Base-by-base conservation (phyloP, 202 grass and related monocot genomes). In the Schoenoplectus triqueter region DNA sequence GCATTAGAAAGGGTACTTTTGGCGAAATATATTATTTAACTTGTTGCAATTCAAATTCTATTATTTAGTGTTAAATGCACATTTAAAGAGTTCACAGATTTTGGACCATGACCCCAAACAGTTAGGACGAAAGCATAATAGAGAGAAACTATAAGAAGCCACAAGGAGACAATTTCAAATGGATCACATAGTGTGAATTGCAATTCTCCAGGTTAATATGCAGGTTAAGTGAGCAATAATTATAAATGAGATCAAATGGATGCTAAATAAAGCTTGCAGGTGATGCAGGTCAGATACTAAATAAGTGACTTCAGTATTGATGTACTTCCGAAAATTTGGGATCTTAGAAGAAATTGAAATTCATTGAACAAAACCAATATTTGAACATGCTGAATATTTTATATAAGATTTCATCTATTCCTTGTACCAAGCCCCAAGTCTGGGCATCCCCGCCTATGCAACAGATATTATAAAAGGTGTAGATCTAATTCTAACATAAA, bases 181-280 rank as follows among this genome's bases (percentile, higher is more conserved):
- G n/a, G 6, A 60, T 78, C 21, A 44, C 11, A 60, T 60, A 60
- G 74, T 41, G 14, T 44, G 22, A 8, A 60, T 78, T 59, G 6
- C 56, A 78, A 59, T 60, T 59, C 55, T 56, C 39, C 5, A 6
- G 21, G 21, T 14, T 72, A 57, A 57, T 39, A 60, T 42, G 31
- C 11, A n/a, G 9, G 1, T 60, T n/a, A 59, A 59, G 13, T 8
- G 2, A 56, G 51, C 54, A 59, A 41, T 42, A 57, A 5, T 31
- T 76, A n/a, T 78, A 78, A 21, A 7, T 39, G 73, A 77, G 50
- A 41, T 6, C 11, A 42, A 10, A 59, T 41, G 50, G 49, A 39
- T 15, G 9, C 72, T 76, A 76, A 76, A 55, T 56, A 77, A 56
- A 77, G 5, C 21, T 59, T 44, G 60, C 13, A 60, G 2, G 51